Base-by-base conservation (phyloP, 805 yeast species). In the Wickerhamomyces bovis region DNA sequence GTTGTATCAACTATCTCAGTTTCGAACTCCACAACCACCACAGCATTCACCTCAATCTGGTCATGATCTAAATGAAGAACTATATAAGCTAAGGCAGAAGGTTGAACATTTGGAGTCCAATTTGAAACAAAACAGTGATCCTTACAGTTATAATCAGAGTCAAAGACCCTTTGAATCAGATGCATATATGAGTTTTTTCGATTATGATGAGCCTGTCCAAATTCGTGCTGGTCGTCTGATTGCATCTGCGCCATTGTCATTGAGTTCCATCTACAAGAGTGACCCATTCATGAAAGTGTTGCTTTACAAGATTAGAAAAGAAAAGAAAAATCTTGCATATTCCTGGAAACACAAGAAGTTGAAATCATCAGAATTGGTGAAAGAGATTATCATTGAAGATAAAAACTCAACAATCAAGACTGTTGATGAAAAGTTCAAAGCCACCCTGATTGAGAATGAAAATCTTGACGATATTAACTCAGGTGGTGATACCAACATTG, bases 401-500 rank as follows among this genome's bases (percentile, higher is more conserved):
- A 54, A 44, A 13, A 44, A 45, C 21, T 23, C 43, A 2, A 28
- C 47, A 22, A 51, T 48, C n/a, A 48, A 50, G 12, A 48, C 44
- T 15, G 50, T 50, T 2, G 66, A 63, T 38, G 56, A 54, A 38
- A 62, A 61, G 10, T 68, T 71, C 46, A 54, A 62, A 33, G 54
- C 59, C 19, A 60, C 63, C 18, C 46, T 67, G 42, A 50, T 63
- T 21, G 72, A 71, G 42, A 61, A 65, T 40, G 72, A 68, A 45
- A 72, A 73, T 2, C 43, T 66, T 4, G 67, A 62, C 19, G 76
- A 71, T 45, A 56, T 71, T 38, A 53, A 52, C 16, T 42, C 46
- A 13, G 45, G 23, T 13, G 31, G 31, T 28, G n/a, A 28, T 2
- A 22, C 28, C 8, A 44, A 31, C 9, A n/a, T n/a, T n/a, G 49